phyloP scores from a whole-genome alignment of 2,329 filamentous ascomycete genomes.

The Aspergillus amoenus region DNA sequence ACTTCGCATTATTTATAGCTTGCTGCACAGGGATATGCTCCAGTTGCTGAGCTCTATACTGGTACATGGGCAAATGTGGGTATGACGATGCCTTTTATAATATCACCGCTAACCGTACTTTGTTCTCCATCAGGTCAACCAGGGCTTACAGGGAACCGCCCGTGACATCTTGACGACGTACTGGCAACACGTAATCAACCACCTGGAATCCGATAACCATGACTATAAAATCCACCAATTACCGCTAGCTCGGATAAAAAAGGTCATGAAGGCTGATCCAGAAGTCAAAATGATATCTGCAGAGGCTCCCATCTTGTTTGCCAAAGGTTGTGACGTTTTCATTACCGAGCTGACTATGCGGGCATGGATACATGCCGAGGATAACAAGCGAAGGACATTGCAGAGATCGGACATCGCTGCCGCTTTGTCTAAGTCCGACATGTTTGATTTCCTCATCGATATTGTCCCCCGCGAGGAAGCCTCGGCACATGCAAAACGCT shows the following conservation, averaged over 20 bases:
- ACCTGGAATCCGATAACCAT: constrained; percentile 90
- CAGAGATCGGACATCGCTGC: constrained; percentile 96
- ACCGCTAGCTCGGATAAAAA: constrained; percentile 97
- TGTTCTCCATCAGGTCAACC: constrained; percentile 69
- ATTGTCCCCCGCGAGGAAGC: constrained; percentile 97
- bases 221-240: constrained; percentile 99
- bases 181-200: constrained; percentile 97
- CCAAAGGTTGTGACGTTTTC: constrained; percentile 98
- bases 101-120: not conserved
- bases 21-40: constrained; percentile 81
- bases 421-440: constrained; percentile 93
- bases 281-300: constrained; percentile 99
- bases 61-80: constrained; percentile 92
- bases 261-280: constrained; percentile 99
- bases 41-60: constrained; percentile 86
- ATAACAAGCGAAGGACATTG: constrained; percentile 94
- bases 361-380: constrained; percentile 98
- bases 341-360: constrained; percentile 99
- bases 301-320: constrained; percentile 95
- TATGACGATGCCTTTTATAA: constrained; percentile 12
- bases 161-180: constrained; percentile 98
- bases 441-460: constrained; percentile 99
- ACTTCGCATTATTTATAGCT: constrained; percentile 56
- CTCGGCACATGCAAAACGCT: constrained; percentile 77
- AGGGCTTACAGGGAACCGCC: constrained; percentile 87